A percentile compares a stretch with the other conserved stretches of the same genome.
These are phyloP conservation scores for Olyra latifolia DNA, from an alignment of 176 grass and related monocot genomes.

Conservation along the genomic window DNA sequence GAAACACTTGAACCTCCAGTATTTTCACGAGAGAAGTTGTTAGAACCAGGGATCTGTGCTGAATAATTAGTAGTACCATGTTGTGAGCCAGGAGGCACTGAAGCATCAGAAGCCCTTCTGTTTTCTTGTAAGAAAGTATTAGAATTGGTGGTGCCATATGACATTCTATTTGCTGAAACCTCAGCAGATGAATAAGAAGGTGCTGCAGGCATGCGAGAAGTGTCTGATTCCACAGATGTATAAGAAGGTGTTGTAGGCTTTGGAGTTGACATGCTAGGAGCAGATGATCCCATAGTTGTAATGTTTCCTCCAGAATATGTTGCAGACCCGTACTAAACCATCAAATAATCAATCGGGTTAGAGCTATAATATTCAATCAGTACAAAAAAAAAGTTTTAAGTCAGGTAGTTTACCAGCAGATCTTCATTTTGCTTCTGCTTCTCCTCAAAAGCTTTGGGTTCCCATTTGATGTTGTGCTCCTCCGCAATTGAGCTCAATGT, in stretches of 20 bases:
- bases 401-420: slow-evolving; percentile 53
- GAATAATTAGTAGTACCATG: slow-evolving; percentile 35
- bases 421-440: slow-evolving; percentile 69
- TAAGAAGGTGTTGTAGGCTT: slow-evolving; percentile 21
- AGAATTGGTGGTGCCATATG: slow-evolving; percentile 9
- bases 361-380: neutral
- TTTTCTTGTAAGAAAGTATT: slow-evolving; percentile 39
- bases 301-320: slow-evolving; percentile 55
- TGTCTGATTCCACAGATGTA: slow-evolving; percentile 31
- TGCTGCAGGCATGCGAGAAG: slow-evolving; percentile 10
- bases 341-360: slow-evolving; percentile 35
- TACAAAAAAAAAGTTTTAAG: neutral
- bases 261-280: slow-evolving; percentile 42
- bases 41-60: slow-evolving; percentile 35
- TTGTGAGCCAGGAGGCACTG: slow-evolving; percentile 34
- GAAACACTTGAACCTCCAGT: slow-evolving; percentile 31
- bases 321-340: slow-evolving; percentile 58
- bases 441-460: slow-evolving; percentile 83
- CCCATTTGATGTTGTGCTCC: slow-evolving; percentile 90
- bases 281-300: slow-evolving; percentile 40
- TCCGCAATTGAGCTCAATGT: slow-evolving; percentile 76
- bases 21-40: slow-evolving; percentile 32
- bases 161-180: slow-evolving; percentile 20
- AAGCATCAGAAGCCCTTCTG: slow-evolving; percentile 19
- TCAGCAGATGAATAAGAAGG: slow-evolving; percentile 27